These are phyloP conservation scores for Candida insectalens DNA, from an alignment of 805 yeast genomes.

Conservation along the genomic window DNA sequence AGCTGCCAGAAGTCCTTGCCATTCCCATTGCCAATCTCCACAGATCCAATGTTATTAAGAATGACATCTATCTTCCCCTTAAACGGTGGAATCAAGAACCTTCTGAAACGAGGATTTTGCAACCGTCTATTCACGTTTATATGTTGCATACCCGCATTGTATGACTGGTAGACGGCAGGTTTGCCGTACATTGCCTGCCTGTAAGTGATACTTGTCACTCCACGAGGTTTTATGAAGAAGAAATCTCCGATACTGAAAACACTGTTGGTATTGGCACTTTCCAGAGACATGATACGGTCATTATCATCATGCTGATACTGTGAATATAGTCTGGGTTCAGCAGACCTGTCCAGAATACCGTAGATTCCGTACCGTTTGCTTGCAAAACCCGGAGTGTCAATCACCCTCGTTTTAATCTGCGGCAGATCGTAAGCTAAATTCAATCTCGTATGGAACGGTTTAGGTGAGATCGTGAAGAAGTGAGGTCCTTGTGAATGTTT, in stretches of 20 bases:
- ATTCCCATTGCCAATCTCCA: background rate
- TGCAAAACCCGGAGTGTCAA: conserved; percentile 23
- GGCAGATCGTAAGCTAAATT: conserved; percentile 8
- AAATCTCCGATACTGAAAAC: conserved; percentile 2
- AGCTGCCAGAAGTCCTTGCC: conserved; percentile 1
- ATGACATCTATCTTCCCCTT: conserved; percentile 2
- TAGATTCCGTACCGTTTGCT: conserved; percentile 14
- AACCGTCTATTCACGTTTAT: background rate
- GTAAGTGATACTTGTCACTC: background rate
- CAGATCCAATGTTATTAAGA: conserved; percentile 2
- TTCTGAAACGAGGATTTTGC: background rate
- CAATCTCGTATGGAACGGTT: conserved; percentile 11
- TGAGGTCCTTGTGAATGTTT: background rate
- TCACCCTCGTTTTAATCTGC: conserved; percentile 8
- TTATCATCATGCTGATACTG: conserved; percentile 1
- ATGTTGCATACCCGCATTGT: background rate
- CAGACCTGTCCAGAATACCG: conserved; percentile 6
- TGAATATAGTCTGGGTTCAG: background rate
- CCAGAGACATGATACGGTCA: background rate
- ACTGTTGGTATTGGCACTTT: background rate
- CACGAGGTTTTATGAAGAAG: conserved; percentile 3
- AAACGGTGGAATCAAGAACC: conserved; percentile 2
- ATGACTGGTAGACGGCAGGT: background rate
- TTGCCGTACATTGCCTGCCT: conserved; percentile 3
- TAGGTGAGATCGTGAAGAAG: conserved; percentile 5